phyloP scores from a whole-genome alignment of 1,284 basidiomycete genomes.

The Fistulina hepatica region DNA sequence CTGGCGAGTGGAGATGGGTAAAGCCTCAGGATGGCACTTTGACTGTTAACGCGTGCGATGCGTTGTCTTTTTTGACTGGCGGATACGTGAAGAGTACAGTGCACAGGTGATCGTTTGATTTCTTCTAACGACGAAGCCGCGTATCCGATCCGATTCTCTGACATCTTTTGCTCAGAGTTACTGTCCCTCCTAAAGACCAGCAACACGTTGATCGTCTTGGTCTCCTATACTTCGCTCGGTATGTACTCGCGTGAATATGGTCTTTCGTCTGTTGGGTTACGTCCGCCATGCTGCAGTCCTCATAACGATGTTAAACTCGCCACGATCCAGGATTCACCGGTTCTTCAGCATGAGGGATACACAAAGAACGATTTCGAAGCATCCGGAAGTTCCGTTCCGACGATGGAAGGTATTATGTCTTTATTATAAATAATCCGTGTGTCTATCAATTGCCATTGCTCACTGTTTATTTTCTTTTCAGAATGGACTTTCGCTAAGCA shows the following conservation, averaged over 20 bases:
- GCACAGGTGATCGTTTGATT: constrained; percentile 26
- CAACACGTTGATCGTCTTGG: constrained; percentile 29
- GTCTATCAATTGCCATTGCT: too few relatives aligned
- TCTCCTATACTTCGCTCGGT: constrained; percentile 14
- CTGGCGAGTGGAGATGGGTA: constrained; percentile 36
- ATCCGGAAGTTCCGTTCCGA: constrained; percentile 13
- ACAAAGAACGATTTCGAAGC: constrained; percentile 12
- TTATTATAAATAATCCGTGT: neutral
- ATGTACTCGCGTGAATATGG: too few relatives aligned
- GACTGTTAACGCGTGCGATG: constrained; percentile 44
- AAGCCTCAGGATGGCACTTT: constrained; percentile 36
- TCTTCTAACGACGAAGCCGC: neutral
- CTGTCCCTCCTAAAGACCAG: constrained; percentile 14
- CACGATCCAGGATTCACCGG: constrained; percentile 27
- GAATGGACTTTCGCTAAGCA: constrained; percentile 16
- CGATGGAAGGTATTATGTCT: constrained; percentile 11
- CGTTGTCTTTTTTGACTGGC: constrained; percentile 39
- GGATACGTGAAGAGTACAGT: constrained; percentile 42
- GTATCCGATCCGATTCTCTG: neutral
- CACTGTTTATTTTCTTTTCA: constrained; percentile 2
- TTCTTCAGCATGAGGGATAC: constrained; percentile 11
- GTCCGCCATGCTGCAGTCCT: constrained; percentile 2
- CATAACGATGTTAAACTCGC: constrained; percentile 19
- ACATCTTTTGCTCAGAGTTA: too few relatives aligned
- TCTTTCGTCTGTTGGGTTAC: neutral